These are phyloP conservation scores for Podochytrium sp. DNA, from an alignment of 192 early-diverging fungal genomes.

Conservation along the genomic window DNA sequence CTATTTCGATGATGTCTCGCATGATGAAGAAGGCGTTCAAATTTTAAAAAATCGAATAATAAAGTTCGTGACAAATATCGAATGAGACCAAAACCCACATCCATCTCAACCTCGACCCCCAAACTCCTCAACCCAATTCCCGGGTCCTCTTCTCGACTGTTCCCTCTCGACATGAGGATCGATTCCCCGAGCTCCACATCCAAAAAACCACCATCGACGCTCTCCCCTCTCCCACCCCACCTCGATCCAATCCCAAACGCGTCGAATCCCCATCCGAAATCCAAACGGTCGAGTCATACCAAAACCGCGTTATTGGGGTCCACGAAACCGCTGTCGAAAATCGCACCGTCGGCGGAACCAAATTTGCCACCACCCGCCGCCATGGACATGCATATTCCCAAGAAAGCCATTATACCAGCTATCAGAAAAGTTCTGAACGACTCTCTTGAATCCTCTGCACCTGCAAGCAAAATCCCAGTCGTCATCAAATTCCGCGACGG, in stretches of 20 bases:
- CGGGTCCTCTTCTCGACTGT: neutral
- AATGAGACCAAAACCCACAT: neutral
- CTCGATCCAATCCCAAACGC: neutral
- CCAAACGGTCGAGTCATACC: neutral
- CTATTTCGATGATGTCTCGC: neutral
- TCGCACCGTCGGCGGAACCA: neutral
- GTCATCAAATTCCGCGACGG: conserved; percentile 4
- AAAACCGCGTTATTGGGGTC: neutral
- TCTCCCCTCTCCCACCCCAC: neutral
- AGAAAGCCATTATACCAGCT: neutral
- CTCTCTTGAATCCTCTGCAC: neutral
- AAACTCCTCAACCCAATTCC: neutral
- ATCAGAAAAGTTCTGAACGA: neutral
- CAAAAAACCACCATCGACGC: neutral
- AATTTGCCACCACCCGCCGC: neutral
- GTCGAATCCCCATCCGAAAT: neutral
- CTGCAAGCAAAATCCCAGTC: neutral
- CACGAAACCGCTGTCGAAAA: neutral
- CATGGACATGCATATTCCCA: too few relatives aligned
- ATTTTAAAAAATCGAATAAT: neutral
- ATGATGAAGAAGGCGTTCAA: conserved; percentile 8
- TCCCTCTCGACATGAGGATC: neutral
- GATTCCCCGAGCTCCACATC: neutral
- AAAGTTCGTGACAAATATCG: neutral
- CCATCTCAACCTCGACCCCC: neutral